Base-by-base conservation (phyloP, 768 basidiomycete genomes). In the Suillus plorans region DNA sequence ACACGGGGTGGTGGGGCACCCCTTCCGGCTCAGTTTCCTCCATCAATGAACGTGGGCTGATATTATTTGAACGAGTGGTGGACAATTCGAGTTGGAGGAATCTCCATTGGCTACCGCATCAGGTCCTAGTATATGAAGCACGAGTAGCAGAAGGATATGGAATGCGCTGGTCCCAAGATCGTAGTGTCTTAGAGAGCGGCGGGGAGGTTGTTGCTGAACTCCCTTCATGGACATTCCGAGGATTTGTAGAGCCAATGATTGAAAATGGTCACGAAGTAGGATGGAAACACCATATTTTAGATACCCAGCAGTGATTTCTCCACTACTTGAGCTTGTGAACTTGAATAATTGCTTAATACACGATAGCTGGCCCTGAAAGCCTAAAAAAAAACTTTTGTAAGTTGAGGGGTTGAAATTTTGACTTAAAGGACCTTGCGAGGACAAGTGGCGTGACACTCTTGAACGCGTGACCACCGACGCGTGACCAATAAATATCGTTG, bases 241-340 rank as follows among this genome's bases (percentile, higher is more conserved):
- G 88, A 16, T 88, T 86, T 69, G 81, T 89, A 9, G 88, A 89
- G 64, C 88, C 87, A 2, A 85, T 84, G 83, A 88, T 89, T 84
- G 84, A 84, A 66, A 83, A 85, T 71, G 88, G 88, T 16, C 88
- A 89, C 71, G 83, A 86, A 65, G 65, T 81, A 20, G 85, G 85
- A 5, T 89, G 88, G 88, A 79, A 77, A 69, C 87, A 88, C 75
- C 78, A 66, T 72, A 25, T 56, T 59, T 31, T 42, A 59, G 39
- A 42, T 42, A 59, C 41, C 41, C 12, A 31, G 8, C 41, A 34
- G 20, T 34, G 13, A 10, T 9, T 2, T 39, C 22, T 39, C 14
- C 22, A 16, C 9, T 36, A 55, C 34, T 55, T 13, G 34, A 55
- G 31, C 31, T 53, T 31, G 4, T 49, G 28, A 28, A 8, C 50